Conservation (phyloP, 1,284 basidiomycete genomes). For the Pyrrhoderma lamaoense region DNA sequence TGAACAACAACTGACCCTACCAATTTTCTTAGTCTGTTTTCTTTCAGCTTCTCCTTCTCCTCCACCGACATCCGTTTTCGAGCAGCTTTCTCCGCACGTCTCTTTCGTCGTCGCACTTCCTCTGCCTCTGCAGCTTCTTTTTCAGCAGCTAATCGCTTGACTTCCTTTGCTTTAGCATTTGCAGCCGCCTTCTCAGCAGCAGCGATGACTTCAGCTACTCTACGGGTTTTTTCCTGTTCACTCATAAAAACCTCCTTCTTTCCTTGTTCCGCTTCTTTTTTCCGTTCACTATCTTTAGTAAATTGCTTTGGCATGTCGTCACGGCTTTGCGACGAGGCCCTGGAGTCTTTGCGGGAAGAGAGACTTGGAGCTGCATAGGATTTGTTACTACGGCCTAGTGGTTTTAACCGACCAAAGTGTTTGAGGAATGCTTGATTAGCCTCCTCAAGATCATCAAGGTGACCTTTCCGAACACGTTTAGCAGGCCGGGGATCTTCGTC, state of each 20-base stretch:
- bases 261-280: neutral
- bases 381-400: too few species aligned
- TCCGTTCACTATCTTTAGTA: neutral
- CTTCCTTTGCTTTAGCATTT: neutral
- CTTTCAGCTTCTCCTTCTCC: constrained; percentile 64
- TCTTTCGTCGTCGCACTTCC: neutral
- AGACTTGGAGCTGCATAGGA: neutral
- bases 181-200: neutral
- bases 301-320: neutral
- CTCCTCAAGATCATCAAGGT: neutral
- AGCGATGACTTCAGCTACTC: neutral
- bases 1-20: constrained; percentile 88
- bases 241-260: neutral
- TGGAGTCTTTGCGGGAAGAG: neutral
- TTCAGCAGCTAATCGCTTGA: constrained; percentile 4
- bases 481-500: constrained; percentile 24
- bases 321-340: neutral
- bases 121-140: constrained; percentile 4
- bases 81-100: constrained; percentile 24
- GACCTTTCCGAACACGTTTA: neutral
- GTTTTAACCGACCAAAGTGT: too few species aligned
- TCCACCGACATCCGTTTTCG: constrained; percentile 36
- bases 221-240: neutral
- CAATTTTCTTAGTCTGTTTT: constrained; percentile 78
- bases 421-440: too few species aligned